Evolutionary conservation across 1,284 basidiomycete species (phyloP).

Genomic region (Ustilago lituana): DNA sequence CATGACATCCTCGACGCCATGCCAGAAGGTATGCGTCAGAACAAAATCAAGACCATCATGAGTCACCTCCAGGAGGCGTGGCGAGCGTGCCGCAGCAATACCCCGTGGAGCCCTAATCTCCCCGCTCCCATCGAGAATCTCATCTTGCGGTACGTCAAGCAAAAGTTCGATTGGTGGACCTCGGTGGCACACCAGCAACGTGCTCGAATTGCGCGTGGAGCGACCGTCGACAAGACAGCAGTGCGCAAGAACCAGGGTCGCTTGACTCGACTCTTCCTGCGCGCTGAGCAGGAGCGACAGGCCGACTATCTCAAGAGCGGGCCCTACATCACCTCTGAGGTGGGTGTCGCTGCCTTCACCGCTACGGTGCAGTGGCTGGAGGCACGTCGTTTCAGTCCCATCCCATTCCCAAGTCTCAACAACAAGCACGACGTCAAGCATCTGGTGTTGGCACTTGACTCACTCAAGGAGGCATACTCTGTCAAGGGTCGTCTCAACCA

Average conservation of each 20-base stretch:
- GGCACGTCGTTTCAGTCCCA: constrained; percentile 65
- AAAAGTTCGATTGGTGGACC: constrained; percentile 99
- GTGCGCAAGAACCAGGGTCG: constrained; percentile 94
- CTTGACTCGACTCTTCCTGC: constrained; percentile 75
- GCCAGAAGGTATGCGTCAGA: constrained; percentile 98
- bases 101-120: constrained; percentile 97
- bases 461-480: constrained; percentile 66
- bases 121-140: constrained; percentile 99
- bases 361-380: constrained; percentile 67
- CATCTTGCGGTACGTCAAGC: constrained; percentile 98
- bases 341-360: constrained; percentile 66
- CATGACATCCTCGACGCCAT: constrained; percentile 91
- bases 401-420: constrained; percentile 67
- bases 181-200: constrained; percentile 92
- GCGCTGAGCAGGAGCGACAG: constrained; percentile 67
- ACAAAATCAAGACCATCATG: constrained; percentile 98
- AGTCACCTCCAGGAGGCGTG: constrained; percentile 98
- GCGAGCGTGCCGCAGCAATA: constrained; percentile 97
- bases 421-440: constrained; percentile 67
- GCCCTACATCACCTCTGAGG: constrained; percentile 66
- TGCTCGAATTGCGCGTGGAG: constrained; percentile 91
- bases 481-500: constrained; percentile 67
- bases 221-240: constrained; percentile 99
- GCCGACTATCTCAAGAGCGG: constrained; percentile 66
- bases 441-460: constrained; percentile 64